A percentile compares a stretch with the other conserved stretches of the same genome.
Conservation (phyloP, 495 filamentous ascomycete species). For the Aspergillus bridgeri region DNA sequence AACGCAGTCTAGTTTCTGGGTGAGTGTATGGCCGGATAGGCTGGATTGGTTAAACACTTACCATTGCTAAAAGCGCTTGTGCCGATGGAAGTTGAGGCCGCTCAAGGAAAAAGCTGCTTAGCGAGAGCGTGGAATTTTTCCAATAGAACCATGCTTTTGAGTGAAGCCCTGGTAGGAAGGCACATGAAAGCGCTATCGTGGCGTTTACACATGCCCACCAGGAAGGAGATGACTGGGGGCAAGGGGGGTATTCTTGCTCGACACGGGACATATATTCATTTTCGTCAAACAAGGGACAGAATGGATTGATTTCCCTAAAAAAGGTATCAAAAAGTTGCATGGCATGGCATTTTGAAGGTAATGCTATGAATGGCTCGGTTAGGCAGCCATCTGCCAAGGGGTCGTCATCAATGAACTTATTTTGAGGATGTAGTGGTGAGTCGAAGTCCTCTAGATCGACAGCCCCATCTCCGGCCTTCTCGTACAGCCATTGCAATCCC, state of each 20-base stretch:
- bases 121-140: neutral
- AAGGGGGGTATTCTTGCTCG: neutral
- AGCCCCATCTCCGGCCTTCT: neutral
- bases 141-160: neutral
- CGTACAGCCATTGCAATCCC: neutral
- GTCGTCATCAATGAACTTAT: neutral
- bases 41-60: neutral
- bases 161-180: neutral
- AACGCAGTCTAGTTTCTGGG: neutral
- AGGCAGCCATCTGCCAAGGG: neutral
- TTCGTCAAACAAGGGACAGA: slow-evolving; percentile 1
- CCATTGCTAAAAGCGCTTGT: slow-evolving; percentile 1
- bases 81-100: neutral
- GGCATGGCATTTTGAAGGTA: neutral
- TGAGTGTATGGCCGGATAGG: neutral
- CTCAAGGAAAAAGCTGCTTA: neutral
- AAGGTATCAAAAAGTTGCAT: neutral
- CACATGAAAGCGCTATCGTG: slow-evolving; percentile 2
- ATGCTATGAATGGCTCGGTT: neutral
- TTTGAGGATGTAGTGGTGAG: neutral
- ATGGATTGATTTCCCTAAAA: neutral
- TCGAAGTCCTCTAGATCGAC: neutral
- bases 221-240: neutral
- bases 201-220: slow-evolving; percentile 3
- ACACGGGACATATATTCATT: neutral